Conservation (phyloP, 768 basidiomycete species). For the Bullera alba region DNA sequence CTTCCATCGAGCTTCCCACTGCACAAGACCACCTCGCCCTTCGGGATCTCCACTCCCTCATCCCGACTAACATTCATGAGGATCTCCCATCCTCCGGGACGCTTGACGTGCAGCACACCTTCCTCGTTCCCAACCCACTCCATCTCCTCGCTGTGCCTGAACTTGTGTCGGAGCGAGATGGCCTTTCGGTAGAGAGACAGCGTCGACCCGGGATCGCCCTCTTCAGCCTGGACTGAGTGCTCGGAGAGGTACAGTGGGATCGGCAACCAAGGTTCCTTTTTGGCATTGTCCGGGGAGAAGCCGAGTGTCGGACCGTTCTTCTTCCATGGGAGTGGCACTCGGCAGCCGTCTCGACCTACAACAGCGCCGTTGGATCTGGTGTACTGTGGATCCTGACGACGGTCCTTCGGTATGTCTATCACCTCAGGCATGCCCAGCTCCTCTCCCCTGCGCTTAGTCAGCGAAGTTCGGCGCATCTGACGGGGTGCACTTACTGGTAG, state of each 20-base stretch:
- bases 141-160: not conserved
- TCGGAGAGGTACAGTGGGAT: too few relatives aligned
- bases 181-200: not conserved
- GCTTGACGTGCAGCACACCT: not conserved
- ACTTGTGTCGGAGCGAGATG: not conserved
- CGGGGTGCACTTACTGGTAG: conserved; percentile 3
- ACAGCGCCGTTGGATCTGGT: not conserved
- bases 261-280: too few relatives aligned
- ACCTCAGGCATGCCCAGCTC: conserved; percentile 9
- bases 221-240: not conserved
- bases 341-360: conserved; percentile 9
- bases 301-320: not conserved
- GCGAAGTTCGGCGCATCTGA: not conserved
- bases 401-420: not conserved
- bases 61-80: not conserved
- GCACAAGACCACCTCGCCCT: not conserved
- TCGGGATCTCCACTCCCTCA: not conserved
- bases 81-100: not conserved
- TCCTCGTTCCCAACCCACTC: not conserved
- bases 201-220: not conserved
- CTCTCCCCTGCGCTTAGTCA: conserved; percentile 8
- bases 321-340: conserved; percentile 9
- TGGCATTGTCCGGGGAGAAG: not conserved
- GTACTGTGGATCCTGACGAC: conserved; percentile 7
- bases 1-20: too few relatives aligned